Conservation (phyloP, 805 yeast species). For the Saccharomyces jurei region DNA sequence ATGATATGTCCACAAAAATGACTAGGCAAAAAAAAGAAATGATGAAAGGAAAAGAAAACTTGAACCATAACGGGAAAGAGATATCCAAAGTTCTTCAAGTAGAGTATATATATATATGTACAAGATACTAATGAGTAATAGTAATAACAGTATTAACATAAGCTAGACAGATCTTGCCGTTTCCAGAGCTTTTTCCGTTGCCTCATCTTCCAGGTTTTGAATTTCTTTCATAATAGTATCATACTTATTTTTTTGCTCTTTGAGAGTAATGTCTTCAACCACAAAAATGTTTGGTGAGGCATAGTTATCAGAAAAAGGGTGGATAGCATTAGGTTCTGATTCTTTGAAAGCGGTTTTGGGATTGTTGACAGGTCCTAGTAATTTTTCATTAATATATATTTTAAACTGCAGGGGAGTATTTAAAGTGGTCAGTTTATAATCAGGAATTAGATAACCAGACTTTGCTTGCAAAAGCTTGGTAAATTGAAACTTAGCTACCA, state of each 20-base stretch:
- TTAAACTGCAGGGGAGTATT: constrained; percentile 24
- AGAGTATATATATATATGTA: constrained; percentile 2
- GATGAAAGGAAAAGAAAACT: neutral
- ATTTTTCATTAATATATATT: constrained; percentile 21
- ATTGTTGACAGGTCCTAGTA: constrained; percentile 13
- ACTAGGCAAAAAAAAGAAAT: neutral
- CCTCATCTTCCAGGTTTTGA: constrained; percentile 25
- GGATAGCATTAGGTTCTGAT: constrained; percentile 68
- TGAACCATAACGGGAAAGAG: neutral
- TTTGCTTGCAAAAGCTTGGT: constrained; percentile 29
- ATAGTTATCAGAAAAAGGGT: constrained; percentile 48
- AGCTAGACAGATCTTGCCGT: constrained; percentile 8
- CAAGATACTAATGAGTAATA: neutral
- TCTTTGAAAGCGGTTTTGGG: constrained; percentile 40
- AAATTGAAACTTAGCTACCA: constrained; percentile 31
- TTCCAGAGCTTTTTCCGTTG: constrained; percentile 20
- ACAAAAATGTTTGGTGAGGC: constrained; percentile 50
- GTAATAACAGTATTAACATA: neutral
- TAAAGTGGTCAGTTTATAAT: constrained; percentile 29
- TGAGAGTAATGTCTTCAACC: constrained; percentile 42
- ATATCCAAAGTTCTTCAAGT: neutral
- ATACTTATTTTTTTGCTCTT: constrained; percentile 38
- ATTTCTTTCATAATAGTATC: constrained; percentile 43
- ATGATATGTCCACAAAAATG: neutral
- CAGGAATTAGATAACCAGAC: constrained; percentile 35